These are phyloP conservation scores for Cylindrotheca closterium DNA, from an alignment of 108 stramenopile species.

Conservation along the genomic window DNA sequence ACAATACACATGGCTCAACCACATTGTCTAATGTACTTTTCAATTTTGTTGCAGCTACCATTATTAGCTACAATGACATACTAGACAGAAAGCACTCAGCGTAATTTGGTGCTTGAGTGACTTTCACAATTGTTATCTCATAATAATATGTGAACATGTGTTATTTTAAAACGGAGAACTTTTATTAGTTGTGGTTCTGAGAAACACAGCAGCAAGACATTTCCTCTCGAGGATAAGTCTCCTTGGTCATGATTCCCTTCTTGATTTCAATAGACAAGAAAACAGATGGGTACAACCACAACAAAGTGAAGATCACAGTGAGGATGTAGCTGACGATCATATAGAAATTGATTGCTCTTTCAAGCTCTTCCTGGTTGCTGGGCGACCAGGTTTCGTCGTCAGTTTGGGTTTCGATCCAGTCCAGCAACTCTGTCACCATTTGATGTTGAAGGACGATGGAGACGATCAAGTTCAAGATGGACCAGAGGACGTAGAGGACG, in stretches of 20 bases:
- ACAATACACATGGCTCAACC: too few relatives aligned
- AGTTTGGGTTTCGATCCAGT: neutral
- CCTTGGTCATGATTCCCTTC: constrained; percentile 18
- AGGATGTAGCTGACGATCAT: neutral
- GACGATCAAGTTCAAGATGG: neutral
- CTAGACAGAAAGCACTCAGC: neutral
- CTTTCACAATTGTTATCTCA: too few relatives aligned
- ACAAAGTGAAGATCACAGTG: neutral
- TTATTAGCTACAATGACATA: neutral
- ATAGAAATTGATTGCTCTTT: neutral
- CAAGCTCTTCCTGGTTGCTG: neutral
- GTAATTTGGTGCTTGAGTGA: too few relatives aligned
- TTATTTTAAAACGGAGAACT: too few relatives aligned
- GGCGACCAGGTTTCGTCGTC: neutral
- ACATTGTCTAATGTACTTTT: too few relatives aligned
- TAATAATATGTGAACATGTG: too few relatives aligned
- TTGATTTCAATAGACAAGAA: constrained; percentile 11
- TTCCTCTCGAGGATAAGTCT: constrained; percentile 22
- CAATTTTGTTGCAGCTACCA: too few relatives aligned
- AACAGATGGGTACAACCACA: constrained; percentile 6
- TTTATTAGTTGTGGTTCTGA: neutral
- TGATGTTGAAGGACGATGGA: neutral
- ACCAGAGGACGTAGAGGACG: neutral
- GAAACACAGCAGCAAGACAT: constrained; percentile 13
- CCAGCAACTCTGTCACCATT: neutral